A percentile compares a stretch with the other conserved stretches of the same genome.
Conservation (phyloP, 2,329 filamentous ascomycete genomes). For the Aureobasidium sp. region DNA sequence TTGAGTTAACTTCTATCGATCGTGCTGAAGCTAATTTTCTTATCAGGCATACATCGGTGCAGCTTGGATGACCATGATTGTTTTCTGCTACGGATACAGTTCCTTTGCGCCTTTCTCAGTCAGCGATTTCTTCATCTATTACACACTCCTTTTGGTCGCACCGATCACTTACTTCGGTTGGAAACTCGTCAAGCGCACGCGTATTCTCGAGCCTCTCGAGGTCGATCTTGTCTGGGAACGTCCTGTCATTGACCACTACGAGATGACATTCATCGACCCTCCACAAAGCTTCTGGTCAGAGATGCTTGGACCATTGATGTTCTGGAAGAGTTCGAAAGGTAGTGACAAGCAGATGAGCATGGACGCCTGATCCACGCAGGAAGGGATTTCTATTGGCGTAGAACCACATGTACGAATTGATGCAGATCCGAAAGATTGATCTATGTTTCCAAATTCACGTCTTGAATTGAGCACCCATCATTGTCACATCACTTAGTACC, state of each 20-base stretch:
- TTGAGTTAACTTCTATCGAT: conserved; percentile 38
- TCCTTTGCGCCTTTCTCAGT: conserved; percentile 42
- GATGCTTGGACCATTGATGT: conserved; percentile 25
- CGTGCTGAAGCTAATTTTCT: conserved; percentile 30
- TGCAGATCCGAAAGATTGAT: too few relatives aligned
- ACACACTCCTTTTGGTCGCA: conserved; percentile 43
- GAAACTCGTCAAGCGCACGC: conserved; percentile 58
- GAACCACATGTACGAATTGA: too few relatives aligned
- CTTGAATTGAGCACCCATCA: too few relatives aligned
- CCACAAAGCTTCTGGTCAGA: conserved; percentile 51
- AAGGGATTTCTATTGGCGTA: too few relatives aligned
- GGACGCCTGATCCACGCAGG: too few relatives aligned
- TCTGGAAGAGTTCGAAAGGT: background rate
- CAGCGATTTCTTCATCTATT: conserved; percentile 42
- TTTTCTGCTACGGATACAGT: conserved; percentile 51
- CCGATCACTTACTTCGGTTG: conserved; percentile 51
- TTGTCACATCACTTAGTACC: too few relatives aligned
- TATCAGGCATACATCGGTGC: conserved; percentile 51
- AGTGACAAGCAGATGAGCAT: background rate
- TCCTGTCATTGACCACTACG: conserved; percentile 52
- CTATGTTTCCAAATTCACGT: too few relatives aligned
- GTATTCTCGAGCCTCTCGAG: conserved; percentile 46
- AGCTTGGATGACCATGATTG: conserved; percentile 27
- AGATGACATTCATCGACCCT: conserved; percentile 41
- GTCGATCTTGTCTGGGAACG: conserved; percentile 56